Evolutionary conservation across 257 asterid genomes (phyloP), one percentile per base, ranked within the genome.

Genomic region (Orobanche coerulescens): DNA sequence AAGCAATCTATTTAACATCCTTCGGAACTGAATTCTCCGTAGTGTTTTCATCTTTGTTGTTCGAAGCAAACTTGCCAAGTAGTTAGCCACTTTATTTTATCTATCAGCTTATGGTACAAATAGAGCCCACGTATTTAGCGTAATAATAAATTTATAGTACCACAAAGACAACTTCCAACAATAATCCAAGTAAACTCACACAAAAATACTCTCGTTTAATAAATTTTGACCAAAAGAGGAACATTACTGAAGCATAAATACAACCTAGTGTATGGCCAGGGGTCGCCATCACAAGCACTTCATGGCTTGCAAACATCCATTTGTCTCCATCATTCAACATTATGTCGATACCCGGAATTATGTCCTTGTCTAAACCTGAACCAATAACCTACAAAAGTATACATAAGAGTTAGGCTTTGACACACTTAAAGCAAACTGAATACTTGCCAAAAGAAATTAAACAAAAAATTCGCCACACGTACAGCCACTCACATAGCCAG

Each of bases 221-320:
- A 66, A 37, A 52, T 30, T 64, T 61, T 58, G 19, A 72, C 39
- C 39, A 59, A 59, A 26, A 30, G 57, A 25, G 7, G 28, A 18
- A 39, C 18, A 75, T 25, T 23, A 56, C 15, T 55, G 40, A 74
- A 72, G 71, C 14, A 43, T 51, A 72, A 59, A 30, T 36, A 59
- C 69, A 76, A 92, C 98, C 98, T 88, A 73, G 77, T 43, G 98
- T 92, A 64, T 92, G 96, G 52, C 98, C 98, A 25, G 98, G 97
- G 71, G 98, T 92, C 24, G 62, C 87, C 82, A 84, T 73, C 69
- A 89, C 84, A 68, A 73, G 74, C 76, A 88, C 98, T 78, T 88
- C 95, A 71, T 92, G 98, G 70, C 97, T 77, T 60, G 98, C 98
- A 78, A 92, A 88, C 98, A 78, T 86, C 98, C 98, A 92, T 64